These are phyloP conservation scores for Paracamarosporium sp. DNA, from an alignment of 2,329 filamentous ascomycete genomes.

Conservation along the genomic window DNA sequence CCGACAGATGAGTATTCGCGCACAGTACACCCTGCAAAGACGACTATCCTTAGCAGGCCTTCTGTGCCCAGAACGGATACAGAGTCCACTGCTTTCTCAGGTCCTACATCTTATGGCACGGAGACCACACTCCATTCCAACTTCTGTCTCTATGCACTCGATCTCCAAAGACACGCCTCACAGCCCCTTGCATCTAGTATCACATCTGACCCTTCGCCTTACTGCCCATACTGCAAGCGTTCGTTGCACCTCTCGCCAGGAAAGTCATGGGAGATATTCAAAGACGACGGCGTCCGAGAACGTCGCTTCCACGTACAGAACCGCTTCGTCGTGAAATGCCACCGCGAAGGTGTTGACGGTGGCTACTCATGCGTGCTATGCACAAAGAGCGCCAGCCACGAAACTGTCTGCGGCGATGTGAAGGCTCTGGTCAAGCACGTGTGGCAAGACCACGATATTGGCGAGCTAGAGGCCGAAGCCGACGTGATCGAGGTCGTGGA, in stretches of 20 bases:
- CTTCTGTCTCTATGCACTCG: constrained; percentile 40
- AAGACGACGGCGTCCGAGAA: constrained; percentile 36
- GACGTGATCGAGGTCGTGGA: constrained; percentile 42
- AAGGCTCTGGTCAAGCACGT: constrained; percentile 44
- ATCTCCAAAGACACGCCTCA: constrained; percentile 36
- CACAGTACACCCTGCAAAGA: constrained; percentile 24
- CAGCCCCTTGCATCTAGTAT: constrained; percentile 36
- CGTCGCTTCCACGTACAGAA: constrained; percentile 42
- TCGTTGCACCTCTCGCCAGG: constrained; percentile 39
- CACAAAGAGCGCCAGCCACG: constrained; percentile 25
- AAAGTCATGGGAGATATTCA: constrained; percentile 44
- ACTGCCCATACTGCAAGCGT: constrained; percentile 40
- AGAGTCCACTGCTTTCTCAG: constrained; percentile 32
- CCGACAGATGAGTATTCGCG: constrained; percentile 2
- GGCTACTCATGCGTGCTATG: constrained; percentile 45
- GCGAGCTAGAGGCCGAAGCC: constrained; percentile 39
- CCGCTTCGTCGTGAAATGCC: constrained; percentile 46
- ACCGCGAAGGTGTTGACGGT: constrained; percentile 38
- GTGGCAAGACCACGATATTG: constrained; percentile 39
- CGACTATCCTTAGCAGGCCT: constrained; percentile 31
- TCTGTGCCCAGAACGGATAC: constrained; percentile 24
- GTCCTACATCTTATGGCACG: constrained; percentile 27
- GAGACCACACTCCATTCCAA: constrained; percentile 23
- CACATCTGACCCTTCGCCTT: constrained; percentile 28
- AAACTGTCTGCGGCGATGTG: constrained; percentile 46